Conservation (phyloP, 352 stramenopile genomes). For the Globisporangium mamillatum region DNA sequence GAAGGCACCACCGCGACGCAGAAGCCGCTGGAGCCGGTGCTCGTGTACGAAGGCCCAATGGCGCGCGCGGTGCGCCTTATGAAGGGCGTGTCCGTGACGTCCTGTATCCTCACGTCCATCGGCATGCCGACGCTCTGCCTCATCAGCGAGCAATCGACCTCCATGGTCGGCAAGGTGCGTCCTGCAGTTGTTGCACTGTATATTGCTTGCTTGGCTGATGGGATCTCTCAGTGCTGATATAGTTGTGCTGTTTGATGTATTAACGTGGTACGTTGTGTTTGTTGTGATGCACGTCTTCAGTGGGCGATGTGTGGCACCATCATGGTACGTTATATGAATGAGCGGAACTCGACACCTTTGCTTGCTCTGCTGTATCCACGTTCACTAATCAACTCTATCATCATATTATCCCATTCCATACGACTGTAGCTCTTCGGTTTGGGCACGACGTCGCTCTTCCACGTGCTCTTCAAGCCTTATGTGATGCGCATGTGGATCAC, state of each 20-base stretch:
- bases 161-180: slow-evolving; percentile 63
- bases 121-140: slow-evolving; percentile 77
- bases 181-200: neutral
- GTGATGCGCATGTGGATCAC: slow-evolving; percentile 79
- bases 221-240: neutral
- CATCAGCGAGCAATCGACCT: slow-evolving; percentile 71
- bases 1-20: neutral
- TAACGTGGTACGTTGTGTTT: neutral
- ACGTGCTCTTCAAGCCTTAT: slow-evolving; percentile 86
- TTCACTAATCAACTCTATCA: neutral
- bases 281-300: slow-evolving; percentile 14
- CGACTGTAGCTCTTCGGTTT: slow-evolving; percentile 62
- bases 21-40: slow-evolving; percentile 15
- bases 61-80: slow-evolving; percentile 74
- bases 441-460: slow-evolving; percentile 80
- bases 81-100: slow-evolving; percentile 86
- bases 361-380: neutral
- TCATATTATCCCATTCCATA: neutral
- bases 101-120: slow-evolving; percentile 73
- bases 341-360: neutral
- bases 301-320: slow-evolving; percentile 89
- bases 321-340: slow-evolving; percentile 39
- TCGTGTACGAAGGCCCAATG: slow-evolving; percentile 75
- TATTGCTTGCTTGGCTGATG: neutral
- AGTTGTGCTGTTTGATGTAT: neutral